Conservation (phyloP, 768 basidiomycete genomes). For the Trametes meyenii region DNA sequence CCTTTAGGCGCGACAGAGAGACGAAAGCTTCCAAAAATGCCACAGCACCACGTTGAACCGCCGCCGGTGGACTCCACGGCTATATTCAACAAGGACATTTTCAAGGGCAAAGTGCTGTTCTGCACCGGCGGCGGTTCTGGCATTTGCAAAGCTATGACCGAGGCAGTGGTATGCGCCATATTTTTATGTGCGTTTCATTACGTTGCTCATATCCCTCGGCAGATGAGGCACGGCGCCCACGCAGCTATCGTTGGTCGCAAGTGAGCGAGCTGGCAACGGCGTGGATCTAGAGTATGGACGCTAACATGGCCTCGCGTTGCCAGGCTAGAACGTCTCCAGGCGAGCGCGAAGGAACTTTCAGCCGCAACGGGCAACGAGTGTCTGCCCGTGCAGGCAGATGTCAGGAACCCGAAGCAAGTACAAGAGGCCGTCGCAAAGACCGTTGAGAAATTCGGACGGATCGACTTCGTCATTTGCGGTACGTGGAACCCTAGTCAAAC, state of each 20-base stretch:
- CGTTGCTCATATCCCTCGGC: slow-evolving; percentile 38
- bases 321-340: slow-evolving; percentile 71
- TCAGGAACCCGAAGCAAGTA: slow-evolving; percentile 74
- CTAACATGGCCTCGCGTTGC: not conserved
- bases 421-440: slow-evolving; percentile 75
- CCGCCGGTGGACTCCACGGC: slow-evolving; percentile 56
- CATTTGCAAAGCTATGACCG: slow-evolving; percentile 89
- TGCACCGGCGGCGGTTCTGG: slow-evolving; percentile 93
- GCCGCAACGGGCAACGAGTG: slow-evolving; percentile 71
- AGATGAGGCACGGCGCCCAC: slow-evolving; percentile 85
- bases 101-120: slow-evolving; percentile 88
- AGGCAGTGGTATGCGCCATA: slow-evolving; percentile 65
- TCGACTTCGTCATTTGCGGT: slow-evolving; percentile 97
- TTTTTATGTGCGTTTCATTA: too few relatives aligned
- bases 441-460: slow-evolving; percentile 76
- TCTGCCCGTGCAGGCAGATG: slow-evolving; percentile 77
- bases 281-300: too few relatives aligned
- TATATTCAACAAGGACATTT: slow-evolving; percentile 78
- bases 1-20: not conserved
- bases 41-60: slow-evolving; percentile 37
- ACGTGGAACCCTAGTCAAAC: slow-evolving; percentile 27
- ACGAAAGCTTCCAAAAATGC: slow-evolving; percentile 5
- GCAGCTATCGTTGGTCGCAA: slow-evolving; percentile 87
- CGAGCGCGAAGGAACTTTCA: slow-evolving; percentile 72
- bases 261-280: slow-evolving; percentile 46